phyloP scores from a whole-genome alignment of 495 filamentous ascomycete species.

The Pyrenula aspistea region DNA sequence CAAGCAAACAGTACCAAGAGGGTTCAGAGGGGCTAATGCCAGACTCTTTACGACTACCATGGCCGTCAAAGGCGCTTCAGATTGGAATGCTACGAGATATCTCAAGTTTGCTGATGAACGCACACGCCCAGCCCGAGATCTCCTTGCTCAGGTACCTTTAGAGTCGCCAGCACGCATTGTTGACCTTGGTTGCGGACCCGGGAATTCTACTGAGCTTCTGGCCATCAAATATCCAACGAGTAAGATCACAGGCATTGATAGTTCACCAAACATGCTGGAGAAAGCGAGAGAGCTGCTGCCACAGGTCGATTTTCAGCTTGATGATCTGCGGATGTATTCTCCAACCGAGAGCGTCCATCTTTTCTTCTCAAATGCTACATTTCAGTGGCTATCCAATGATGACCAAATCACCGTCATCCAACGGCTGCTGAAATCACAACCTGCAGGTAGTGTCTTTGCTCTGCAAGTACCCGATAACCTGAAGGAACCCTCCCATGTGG shows the following conservation, averaged over 20 bases:
- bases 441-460: slow-evolving; percentile 33
- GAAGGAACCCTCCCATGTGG: slow-evolving; percentile 29
- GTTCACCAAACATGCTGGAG: slow-evolving; percentile 37
- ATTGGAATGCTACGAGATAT: slow-evolving; percentile 37
- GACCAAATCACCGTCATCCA: slow-evolving; percentile 29
- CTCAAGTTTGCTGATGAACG: slow-evolving; percentile 34
- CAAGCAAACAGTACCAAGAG: too few species aligned
- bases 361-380: slow-evolving; percentile 41
- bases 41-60: not conserved
- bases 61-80: slow-evolving; percentile 1
- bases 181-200: slow-evolving; percentile 46
- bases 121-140: slow-evolving; percentile 31
- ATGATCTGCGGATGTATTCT: slow-evolving; percentile 25
- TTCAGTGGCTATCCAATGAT: slow-evolving; percentile 37
- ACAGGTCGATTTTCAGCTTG: slow-evolving; percentile 20
- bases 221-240: slow-evolving; percentile 30
- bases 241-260: slow-evolving; percentile 37
- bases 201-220: slow-evolving; percentile 36
- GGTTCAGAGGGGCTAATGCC: too few species aligned
- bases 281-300: slow-evolving; percentile 25
- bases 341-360: slow-evolving; percentile 19
- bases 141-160: slow-evolving; percentile 24
- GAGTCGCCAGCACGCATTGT: slow-evolving; percentile 25
- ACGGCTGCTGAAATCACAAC: slow-evolving; percentile 23
- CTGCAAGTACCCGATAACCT: slow-evolving; percentile 44